phyloP scores from a whole-genome alignment of 1,139 yeast genomes.

The Protomyces macrosporus region DNA sequence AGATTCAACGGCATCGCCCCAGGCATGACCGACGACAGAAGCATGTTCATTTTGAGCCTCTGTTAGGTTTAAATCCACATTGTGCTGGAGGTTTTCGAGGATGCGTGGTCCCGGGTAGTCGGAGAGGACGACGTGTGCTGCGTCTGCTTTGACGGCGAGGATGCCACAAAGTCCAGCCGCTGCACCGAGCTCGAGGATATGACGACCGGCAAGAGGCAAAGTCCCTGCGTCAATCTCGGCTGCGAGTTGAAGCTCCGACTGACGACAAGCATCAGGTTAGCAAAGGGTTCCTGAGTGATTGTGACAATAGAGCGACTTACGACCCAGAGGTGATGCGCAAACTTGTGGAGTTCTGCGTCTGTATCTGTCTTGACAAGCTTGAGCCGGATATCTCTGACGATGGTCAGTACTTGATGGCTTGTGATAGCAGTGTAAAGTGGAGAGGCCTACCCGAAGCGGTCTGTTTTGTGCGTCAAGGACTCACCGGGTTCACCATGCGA shows the following conservation, averaged over 20 bases:
- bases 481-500: constrained; percentile 22
- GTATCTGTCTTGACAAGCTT: not conserved
- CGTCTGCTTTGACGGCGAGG: constrained; percentile 4
- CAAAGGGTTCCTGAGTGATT: too few species aligned
- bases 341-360: constrained; percentile 7
- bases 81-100: not conserved
- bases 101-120: constrained; percentile 11
- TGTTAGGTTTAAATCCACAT: not conserved
- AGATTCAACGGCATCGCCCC: constrained; percentile 5
- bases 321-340: constrained; percentile 14
- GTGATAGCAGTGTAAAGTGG: not conserved
- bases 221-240: not conserved
- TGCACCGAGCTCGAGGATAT: constrained; percentile 16
- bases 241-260: constrained; percentile 10
- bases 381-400: not conserved
- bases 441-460: not conserved
- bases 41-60: not conserved
- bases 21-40: constrained; percentile 9
- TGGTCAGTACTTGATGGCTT: not conserved
- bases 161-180: constrained; percentile 22
- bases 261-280: too few species aligned
- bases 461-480: not conserved
- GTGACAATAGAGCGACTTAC: not conserved
- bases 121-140: constrained; percentile 5
- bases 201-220: not conserved